Base-by-base conservation (phyloP, 1,284 basidiomycete genomes). In the Moesziomyces sp. region DNA sequence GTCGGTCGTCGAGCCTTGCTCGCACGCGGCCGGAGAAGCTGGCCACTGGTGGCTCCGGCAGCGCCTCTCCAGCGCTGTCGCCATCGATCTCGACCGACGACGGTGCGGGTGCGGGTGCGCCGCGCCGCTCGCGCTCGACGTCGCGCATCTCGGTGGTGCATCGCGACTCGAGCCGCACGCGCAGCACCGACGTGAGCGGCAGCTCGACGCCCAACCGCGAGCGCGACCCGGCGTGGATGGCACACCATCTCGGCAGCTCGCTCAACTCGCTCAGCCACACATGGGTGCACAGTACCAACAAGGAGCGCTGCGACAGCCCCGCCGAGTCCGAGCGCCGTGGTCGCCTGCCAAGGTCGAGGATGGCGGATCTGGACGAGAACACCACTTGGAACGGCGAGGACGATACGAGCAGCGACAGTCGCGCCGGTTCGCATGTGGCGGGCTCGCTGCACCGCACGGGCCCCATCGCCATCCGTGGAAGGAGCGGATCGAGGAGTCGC, bases 291-390 rank as follows among this genome's bases (percentile, higher is more conserved):
- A 16, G 46, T 24, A 34, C 30, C 24, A 35, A 34, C n/a, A 61
- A 52, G 42, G 58, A 69, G 46, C 65, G 71, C 24, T 65, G 65
- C 49, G 72, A 74, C 40, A 74, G 72, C 16, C 72, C 72, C 5
- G 62, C 66, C 13, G 72, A 74, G 0, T 74, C 72, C 1, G 72
- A 74, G 47, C 62, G 72, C 13, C 72, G 67, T 19, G 66, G 72
- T 11, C 66, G 65, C 14, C 28, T 65, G 52, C 58, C 72, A 4
- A 44, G 62, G 19, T 62, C 58, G 23, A 45, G 72, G 18, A 74
- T 74, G 72, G 72, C 65, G 3, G 72, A 74, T 43, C 57, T 74
- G 7, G 72, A 74, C 50, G 72, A 74, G 52, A 74, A 74, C 58
- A 62, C 67, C 16, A 74, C 59, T 0, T 74, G 72, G 72, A 74